Evolutionary conservation across 2,329 filamentous ascomycete species (phyloP), one percentile per base, ranked within the genome.

Genomic region (Colletotrichum graminicola): DNA sequence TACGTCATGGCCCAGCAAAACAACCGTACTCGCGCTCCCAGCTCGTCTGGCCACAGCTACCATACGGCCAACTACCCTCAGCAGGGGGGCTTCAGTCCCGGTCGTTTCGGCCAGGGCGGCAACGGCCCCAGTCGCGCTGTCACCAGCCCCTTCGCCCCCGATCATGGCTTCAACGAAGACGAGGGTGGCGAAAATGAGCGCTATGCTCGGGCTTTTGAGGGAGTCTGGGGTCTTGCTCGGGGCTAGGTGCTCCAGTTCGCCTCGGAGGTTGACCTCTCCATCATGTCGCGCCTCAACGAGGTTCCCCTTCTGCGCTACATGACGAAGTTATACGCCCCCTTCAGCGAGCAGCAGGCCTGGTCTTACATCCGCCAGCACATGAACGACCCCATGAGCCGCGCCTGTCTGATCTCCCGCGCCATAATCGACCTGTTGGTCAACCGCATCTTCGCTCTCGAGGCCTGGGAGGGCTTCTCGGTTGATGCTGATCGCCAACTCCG

Each of bases 371-470:
- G 82, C 57, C 79, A 78, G 66, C 82, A 84, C 62, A 77, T 84
- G 29, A 79, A 79, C 64, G 79, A 82, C 29, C 77, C 79, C 43
- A 80, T 80, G 66, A 78, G 80, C 60, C 84, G 84, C 75, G 79
- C 79, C 3, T 84, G 82, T 72, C 78, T 84, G n/a, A 80, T 84
- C 21, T 83, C 82, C 2, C 79, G 82, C 8, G 78, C 84, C 71
- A 78, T 83, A 26, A 78, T 84, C 39, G 82, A 84, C 75, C 83
- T 81, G 66, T 77, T 84, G 51, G 81, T 84, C 65, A 82, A 82
- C 70, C 77, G 81, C 3, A 79, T 84, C 49, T 83, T 82, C 81
- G 79, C 79, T 2, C 78, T 80, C 6, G 77, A 77, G 41, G 82
- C 81, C 7, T 84, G 82, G 82, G 77, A 77, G 62, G 81, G 81